These are phyloP conservation scores for Calamus simplicifolius DNA, from an alignment of 176 grass and related monocot species.

Conservation along the genomic window DNA sequence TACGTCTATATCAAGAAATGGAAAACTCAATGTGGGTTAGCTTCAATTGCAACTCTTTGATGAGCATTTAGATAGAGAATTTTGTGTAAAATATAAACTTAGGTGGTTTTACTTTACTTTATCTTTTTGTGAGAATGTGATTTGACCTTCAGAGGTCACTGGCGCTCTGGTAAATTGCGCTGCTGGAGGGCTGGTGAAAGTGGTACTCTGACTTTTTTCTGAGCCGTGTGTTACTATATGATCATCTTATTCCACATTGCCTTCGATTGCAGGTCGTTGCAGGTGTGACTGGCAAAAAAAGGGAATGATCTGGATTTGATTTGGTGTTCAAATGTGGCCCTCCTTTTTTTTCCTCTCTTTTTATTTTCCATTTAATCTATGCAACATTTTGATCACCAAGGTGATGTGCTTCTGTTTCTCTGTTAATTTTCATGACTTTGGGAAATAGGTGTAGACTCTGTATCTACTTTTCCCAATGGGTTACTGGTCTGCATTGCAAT, in stretches of 20 bases:
- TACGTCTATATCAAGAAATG: too few species aligned
- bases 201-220: neutral
- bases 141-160: too few species aligned
- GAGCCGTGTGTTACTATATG: neutral
- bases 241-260: neutral
- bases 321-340: neutral
- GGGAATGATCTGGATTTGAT: constrained; percentile 16
- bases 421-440: neutral
- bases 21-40: too few species aligned
- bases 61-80: too few species aligned
- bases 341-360: neutral
- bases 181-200: too few species aligned
- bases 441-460: neutral
- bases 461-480: neutral
- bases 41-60: too few species aligned
- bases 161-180: too few species aligned
- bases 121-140: too few species aligned
- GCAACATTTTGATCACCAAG: neutral
- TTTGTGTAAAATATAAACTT: too few species aligned
- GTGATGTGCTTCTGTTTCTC: neutral
- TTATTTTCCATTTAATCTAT: neutral
- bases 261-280: constrained; percentile 55
- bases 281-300: constrained; percentile 68
- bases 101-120: too few species aligned
- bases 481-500: neutral